phyloP scores from a whole-genome alignment of 352 stramenopile species.

The Discostella stelligera region DNA sequence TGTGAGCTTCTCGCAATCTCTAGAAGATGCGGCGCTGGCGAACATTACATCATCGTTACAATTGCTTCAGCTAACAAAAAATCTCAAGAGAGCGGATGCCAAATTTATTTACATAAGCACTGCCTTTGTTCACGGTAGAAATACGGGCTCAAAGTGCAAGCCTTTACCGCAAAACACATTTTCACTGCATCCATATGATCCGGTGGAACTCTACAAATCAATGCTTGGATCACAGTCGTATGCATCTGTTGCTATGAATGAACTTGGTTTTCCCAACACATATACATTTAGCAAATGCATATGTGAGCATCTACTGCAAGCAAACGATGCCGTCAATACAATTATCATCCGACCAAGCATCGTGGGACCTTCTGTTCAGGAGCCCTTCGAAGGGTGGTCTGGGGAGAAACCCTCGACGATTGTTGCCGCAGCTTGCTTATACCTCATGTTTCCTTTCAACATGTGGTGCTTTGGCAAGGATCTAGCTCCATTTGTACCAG shows the following conservation, averaged over 20 bases:
- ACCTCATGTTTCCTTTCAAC: slow-evolving; percentile 78
- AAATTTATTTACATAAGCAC: slow-evolving; percentile 83
- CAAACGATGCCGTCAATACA: slow-evolving; percentile 55
- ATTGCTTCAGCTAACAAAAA: slow-evolving; percentile 75
- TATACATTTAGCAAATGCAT: slow-evolving; percentile 86
- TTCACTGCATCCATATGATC: slow-evolving; percentile 59
- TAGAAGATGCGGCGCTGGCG: slow-evolving; percentile 69
- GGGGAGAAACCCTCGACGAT: slow-evolving; percentile 83
- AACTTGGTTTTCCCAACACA: slow-evolving; percentile 82
- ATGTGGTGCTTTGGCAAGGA: slow-evolving; percentile 79
- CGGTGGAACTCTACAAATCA: slow-evolving; percentile 69
- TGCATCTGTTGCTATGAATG: slow-evolving; percentile 76
- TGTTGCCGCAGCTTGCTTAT: slow-evolving; percentile 77
- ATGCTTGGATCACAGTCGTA: slow-evolving; percentile 79
- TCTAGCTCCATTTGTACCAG: slow-evolving; percentile 76
- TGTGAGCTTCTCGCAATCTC: slow-evolving; percentile 78
- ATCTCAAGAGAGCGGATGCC: slow-evolving; percentile 41
- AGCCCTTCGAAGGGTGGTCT: slow-evolving; percentile 82
- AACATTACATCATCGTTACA: slow-evolving; percentile 78
- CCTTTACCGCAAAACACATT: slow-evolving; percentile 67
- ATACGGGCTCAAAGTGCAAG: slow-evolving; percentile 51
- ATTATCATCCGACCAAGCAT: slow-evolving; percentile 84
- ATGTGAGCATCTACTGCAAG: slow-evolving; percentile 80
- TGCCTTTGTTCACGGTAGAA: slow-evolving; percentile 79
- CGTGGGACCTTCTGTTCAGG: slow-evolving; percentile 78